Base-by-base conservation (phyloP, 2,329 filamentous ascomycete species). In the Alternaria brassicicola region DNA sequence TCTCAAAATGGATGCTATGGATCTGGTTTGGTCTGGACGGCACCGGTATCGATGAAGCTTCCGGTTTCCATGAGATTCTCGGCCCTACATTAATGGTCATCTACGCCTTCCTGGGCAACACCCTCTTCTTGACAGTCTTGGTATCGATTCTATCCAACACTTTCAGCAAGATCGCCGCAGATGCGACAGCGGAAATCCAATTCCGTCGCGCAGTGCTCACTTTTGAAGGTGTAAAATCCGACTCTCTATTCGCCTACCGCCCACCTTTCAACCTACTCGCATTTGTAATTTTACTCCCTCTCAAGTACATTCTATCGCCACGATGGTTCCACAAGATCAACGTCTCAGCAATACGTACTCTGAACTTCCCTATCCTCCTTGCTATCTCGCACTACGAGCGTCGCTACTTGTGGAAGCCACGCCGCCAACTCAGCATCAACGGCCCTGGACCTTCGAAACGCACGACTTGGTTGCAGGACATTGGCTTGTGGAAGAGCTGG, bases 321-420 rank as follows among this genome's bases (percentile, higher is more conserved):
- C 87, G 92, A 42, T 94, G 91, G 91, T 95, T 95, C 73, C 92
- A 96, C 81, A 95, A 94, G 78, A 90, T 94, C 69, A 93, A 96
- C 72, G 91, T 96, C 56, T 86, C 88, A 57, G 85, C 86, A 9
- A 89, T 95, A 21, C 87, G 91, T 35, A 79, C 88, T 8, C 83
- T 93, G 68, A 95, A 95, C 75, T 82, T 90, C 2, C 92, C 92
- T 0, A 80, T 93, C 5, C 82, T 96, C 2, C 82, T 94, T 4
- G 67, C 89, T 59, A 90, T 96, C 59, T 86, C 88, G 17, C 78
- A 88, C 19, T 84, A 88, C 61, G 92, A 96, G 76, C 86, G 92
- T 49, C 84, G 85, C 6, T 80, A 86, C 9, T 83, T 93, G 15
- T 92, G 90, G 89, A 80, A 79, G 85, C 77, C 78, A 28, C 70